phyloP scores from a whole-genome alignment of 106 monocot genomes.

The Posidonia australis region DNA sequence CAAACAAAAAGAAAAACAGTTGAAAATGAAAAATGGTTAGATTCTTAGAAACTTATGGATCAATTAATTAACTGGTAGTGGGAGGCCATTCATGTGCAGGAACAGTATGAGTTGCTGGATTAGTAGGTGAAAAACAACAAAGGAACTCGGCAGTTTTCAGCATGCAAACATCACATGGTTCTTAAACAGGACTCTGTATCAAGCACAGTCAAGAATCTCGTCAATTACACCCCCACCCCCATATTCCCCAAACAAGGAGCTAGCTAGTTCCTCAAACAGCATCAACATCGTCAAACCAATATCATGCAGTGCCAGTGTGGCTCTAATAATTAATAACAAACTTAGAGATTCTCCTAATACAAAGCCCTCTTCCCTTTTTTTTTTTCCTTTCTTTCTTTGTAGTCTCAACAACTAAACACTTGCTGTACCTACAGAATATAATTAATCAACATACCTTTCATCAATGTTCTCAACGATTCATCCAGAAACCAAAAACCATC shows the following conservation, averaged over 20 bases:
- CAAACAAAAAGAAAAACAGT: no score
- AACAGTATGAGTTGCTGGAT: background rate
- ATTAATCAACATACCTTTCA: no score
- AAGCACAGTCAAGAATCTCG: background rate
- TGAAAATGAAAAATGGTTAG: no score
- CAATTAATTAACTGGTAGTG: background rate
- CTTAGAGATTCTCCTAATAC: slow-evolving; percentile 8
- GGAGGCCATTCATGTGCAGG: background rate
- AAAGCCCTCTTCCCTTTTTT: slow-evolving; percentile 4
- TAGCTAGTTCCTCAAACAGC: background rate
- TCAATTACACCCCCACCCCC: background rate
- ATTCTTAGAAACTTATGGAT: no score
- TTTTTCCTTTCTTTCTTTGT: background rate
- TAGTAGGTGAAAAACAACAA: background rate
- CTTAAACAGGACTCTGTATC: slow-evolving; percentile 8
- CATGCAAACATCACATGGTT: slow-evolving; percentile 2
- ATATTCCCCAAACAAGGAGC: background rate
- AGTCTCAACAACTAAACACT: background rate
- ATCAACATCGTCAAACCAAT: background rate
- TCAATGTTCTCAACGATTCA: no score
- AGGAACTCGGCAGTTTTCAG: background rate
- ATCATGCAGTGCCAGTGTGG: background rate
- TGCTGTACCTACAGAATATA: no score
- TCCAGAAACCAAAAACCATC: no score
- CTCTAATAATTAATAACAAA: background rate